These are phyloP conservation scores for Leccinum variabile DNA, from an alignment of 1,284 basidiomycete genomes.

Conservation along the genomic window DNA sequence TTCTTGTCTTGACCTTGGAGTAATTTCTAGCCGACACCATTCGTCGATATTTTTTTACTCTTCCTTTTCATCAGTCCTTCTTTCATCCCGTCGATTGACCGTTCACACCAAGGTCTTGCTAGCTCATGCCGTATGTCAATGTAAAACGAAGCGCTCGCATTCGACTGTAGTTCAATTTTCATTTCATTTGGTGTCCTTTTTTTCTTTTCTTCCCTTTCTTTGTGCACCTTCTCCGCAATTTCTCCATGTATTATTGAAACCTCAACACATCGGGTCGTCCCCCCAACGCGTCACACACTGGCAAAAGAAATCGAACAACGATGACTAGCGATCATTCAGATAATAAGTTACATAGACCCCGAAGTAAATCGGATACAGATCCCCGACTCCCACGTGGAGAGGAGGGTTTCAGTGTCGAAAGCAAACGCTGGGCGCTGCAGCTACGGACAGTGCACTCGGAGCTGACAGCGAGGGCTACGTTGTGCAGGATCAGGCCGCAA, in stretches of 20 bases:
- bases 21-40: not conserved
- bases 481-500: no score
- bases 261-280: not conserved
- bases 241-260: slow-evolving; percentile 17
- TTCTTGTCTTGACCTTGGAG: slow-evolving; percentile 5
- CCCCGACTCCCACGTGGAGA: no score
- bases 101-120: slow-evolving; percentile 1
- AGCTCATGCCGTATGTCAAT: slow-evolving; percentile 15
- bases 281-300: not conserved
- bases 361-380: not conserved
- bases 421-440: no score
- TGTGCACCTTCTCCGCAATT: not conserved
- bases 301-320: not conserved
- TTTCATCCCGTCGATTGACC: not conserved
- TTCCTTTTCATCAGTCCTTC: slow-evolving; percentile 4
- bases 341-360: no score
- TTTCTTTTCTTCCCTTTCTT: not conserved
- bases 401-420: no score
- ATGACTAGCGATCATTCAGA: not conserved
- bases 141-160: slow-evolving; percentile 19
- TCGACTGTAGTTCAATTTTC: slow-evolving; percentile 2
- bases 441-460: no score
- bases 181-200: not conserved
- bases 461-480: no score
- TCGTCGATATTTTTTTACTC: not conserved